phyloP scores from a whole-genome alignment of 768 basidiomycete species.

The Lentinula edodes region DNA sequence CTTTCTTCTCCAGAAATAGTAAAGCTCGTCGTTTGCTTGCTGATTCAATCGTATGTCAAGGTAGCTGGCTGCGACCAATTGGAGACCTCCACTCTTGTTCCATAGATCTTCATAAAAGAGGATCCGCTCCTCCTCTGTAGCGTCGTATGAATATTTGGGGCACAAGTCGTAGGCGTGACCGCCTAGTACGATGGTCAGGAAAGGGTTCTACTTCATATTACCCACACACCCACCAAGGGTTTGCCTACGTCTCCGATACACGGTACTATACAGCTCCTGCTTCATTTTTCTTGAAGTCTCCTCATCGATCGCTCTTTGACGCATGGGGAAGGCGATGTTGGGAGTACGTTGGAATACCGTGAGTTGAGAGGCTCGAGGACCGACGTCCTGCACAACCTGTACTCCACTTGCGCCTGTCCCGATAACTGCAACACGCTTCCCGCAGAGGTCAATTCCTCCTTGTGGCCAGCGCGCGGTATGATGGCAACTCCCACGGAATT shows the following conservation, averaged over 20 bases:
- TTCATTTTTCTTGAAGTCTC: constrained; percentile 12
- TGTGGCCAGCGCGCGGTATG: constrained; percentile 21
- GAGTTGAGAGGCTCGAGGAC: constrained; percentile 16
- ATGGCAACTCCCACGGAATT: constrained; percentile 17
- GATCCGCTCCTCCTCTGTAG: constrained; percentile 17
- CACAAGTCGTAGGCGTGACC: constrained; percentile 15
- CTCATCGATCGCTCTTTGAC: constrained; percentile 10
- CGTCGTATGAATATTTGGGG: constrained; percentile 9
- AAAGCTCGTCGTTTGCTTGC: constrained; percentile 18
- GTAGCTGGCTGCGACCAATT: constrained; percentile 14
- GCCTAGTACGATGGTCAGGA: not conserved
- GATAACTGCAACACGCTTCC: constrained; percentile 21
- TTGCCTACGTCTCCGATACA: constrained; percentile 17
- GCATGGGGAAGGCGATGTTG: constrained; percentile 20
- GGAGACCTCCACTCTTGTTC: constrained; percentile 14
- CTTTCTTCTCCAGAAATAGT: constrained; percentile 21
- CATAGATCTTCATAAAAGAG: constrained; percentile 18
- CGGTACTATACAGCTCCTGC: constrained; percentile 14
- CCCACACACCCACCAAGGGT: constrained; percentile 9
- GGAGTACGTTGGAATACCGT: constrained; percentile 24
- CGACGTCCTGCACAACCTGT: constrained; percentile 16
- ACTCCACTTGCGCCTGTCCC: constrained; percentile 16
- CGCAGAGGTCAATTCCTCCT: constrained; percentile 15
- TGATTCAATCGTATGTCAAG: constrained; percentile 13
- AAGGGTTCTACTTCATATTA: too few relatives aligned